A percentile compares a stretch with the other conserved stretches of the same genome.
These are phyloP conservation scores for Sporothrix pallida DNA, from an alignment of 2,329 filamentous ascomycete species.

Conservation along the genomic window DNA sequence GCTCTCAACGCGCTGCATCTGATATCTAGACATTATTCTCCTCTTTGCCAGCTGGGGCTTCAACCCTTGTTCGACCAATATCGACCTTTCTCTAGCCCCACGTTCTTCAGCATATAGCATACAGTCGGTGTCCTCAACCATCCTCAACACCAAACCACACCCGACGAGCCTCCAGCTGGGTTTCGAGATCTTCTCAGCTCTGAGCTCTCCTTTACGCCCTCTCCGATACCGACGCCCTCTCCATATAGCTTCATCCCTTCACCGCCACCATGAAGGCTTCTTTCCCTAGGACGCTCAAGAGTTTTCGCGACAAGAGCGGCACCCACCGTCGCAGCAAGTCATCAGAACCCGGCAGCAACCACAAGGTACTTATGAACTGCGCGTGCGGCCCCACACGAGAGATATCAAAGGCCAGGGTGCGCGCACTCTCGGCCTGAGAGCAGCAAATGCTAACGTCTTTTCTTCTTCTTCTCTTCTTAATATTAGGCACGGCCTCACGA, in stretches of 20 bases:
- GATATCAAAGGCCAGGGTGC: too few relatives aligned
- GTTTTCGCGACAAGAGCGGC: conserved; percentile 69
- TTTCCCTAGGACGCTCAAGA: conserved; percentile 69
- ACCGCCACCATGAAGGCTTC: conserved; percentile 56
- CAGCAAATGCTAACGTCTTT: background rate
- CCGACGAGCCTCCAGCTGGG: background rate
- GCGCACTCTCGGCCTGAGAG: too few relatives aligned
- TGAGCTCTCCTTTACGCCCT: background rate
- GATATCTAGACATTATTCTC: background rate
- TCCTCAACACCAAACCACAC: background rate
- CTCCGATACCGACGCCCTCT: background rate
- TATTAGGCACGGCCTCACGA: conserved; percentile 46
- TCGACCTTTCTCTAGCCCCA: background rate
- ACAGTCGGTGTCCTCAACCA: background rate
- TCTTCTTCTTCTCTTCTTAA: too few relatives aligned
- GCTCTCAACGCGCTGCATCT: conserved; percentile 2
- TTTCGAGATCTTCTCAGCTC: conserved; percentile 18
- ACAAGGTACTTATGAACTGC: conserved; percentile 53
- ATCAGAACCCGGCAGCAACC: conserved; percentile 52
- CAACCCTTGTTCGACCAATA: too few relatives aligned
- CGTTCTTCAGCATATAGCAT: background rate
- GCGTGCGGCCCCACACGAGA: too few relatives aligned
- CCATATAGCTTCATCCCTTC: background rate
- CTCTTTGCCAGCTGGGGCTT: background rate
- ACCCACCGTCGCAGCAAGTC: conserved; percentile 61